Evolutionary conservation across 148 eudicot genomes (phyloP), one percentile per base, ranked within the genome.

Genomic region (Heliamphora exappendiculata): DNA sequence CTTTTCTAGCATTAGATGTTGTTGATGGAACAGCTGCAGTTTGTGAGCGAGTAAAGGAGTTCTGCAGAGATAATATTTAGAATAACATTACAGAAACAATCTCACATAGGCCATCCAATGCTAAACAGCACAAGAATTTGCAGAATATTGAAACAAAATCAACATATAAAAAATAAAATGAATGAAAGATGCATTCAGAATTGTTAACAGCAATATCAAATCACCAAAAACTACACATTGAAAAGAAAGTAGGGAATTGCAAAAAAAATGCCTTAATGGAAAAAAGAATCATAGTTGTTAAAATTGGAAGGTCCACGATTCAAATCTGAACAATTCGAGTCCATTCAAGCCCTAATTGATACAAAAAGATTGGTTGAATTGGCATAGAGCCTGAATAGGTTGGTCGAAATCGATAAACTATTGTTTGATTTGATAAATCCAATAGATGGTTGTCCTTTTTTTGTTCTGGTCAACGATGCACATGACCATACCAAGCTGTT

Each of bases 21-120:
- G 70, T 78, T 19, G 82, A 75, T 64, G 81, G 65, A 68, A 69
- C 81, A 71, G 81, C 53, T 53, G 50, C 81, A 73, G 81, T 86
- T 86, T 89, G 92, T 45, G 87, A 71, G 69, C 49, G 87, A 71
- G 84, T 59, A 36, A 68, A 57, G 51, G 82, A 71, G 53, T 79
- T 72, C 94, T 90, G 89, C 65, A 37, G 68, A 49, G 68, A 80
- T 63, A 34, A 33, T 12, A 33, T 4, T 62, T 37, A 13, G 33
- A 51, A 59, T 20, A 34, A 68, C 5, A n/a, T 69, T 53, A 73
- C 29, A 51, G 10, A 64, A 24, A 44, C 37, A 67, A 20, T 33
- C 50, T 11, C n/a, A 73, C 33, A 24, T 7, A 33, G 72, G 42
- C 4, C 44, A n/a, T 29, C 17, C 62, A 57, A 29, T 34, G 28